These are phyloP conservation scores for Leptomonas pyrrhocoris DNA, from an alignment of 208 protist species.

Conservation along the genomic window DNA sequence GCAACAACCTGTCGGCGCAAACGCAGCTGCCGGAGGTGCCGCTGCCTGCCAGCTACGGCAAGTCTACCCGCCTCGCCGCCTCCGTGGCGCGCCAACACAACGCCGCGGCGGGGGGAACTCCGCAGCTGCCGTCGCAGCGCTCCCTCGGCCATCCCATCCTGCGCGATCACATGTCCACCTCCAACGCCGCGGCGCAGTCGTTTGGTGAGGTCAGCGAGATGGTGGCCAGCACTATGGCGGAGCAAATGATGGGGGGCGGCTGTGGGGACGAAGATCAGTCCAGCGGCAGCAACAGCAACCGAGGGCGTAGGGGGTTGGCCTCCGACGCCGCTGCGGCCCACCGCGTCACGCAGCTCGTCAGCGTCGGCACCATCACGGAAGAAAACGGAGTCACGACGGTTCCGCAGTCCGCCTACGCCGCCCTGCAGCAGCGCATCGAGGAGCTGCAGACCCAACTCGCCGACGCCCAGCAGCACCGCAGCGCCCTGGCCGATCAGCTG, in stretches of 20 bases:
- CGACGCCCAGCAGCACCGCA: constrained; percentile 46
- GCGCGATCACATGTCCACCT: constrained; percentile 20
- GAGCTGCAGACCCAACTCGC: constrained; percentile 61
- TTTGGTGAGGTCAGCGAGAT: constrained; percentile 10
- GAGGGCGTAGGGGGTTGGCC: background rate
- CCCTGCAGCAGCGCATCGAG: constrained; percentile 34
- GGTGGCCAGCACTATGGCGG: background rate
- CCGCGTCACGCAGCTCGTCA: constrained; percentile 48
- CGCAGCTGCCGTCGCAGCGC: background rate
- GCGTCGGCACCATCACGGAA: constrained; percentile 79
- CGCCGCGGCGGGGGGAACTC: background rate
- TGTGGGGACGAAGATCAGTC: too few species aligned
- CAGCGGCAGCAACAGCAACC: background rate
- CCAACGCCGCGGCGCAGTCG: constrained; percentile 1
- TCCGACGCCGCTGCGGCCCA: constrained; percentile 11
- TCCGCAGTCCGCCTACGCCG: constrained; percentile 49
- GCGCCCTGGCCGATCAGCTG: constrained; percentile 46
- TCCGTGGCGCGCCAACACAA: background rate
- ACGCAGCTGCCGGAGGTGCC: constrained; percentile 10
- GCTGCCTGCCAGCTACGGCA: constrained; percentile 55
- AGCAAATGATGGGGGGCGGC: background rate
- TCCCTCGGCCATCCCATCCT: constrained; percentile 9
- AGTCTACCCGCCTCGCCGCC: constrained; percentile 42
- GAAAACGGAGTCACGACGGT: constrained; percentile 63
- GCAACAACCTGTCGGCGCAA: background rate